Evolutionary conservation across 345 rosid genomes (phyloP).

Genomic region (Populus alba): DNA sequence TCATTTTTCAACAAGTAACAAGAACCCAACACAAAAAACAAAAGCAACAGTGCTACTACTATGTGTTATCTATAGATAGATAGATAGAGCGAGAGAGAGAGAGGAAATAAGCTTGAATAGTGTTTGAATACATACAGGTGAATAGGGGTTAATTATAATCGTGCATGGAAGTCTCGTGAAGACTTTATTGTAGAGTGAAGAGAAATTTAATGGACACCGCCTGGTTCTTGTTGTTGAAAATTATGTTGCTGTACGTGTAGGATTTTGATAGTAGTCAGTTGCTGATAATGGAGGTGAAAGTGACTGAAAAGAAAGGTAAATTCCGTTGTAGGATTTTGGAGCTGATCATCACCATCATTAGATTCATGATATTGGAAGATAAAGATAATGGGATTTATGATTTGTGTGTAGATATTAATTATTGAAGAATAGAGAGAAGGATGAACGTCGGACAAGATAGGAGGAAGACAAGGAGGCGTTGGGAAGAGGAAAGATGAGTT

Average conservation of each 20-base stretch:
- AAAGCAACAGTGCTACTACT: background rate
- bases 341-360: too few relatives aligned
- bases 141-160: background rate
- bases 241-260: too few relatives aligned
- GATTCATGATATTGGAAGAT: too few relatives aligned
- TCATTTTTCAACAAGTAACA: conserved; percentile 36
- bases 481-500: background rate
- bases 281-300: background rate
- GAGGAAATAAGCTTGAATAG: background rate
- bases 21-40: background rate
- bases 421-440: conserved; percentile 1
- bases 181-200: conserved; percentile 7
- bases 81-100: background rate
- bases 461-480: conserved; percentile 3
- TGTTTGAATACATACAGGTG: background rate
- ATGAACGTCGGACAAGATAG: conserved; percentile 12
- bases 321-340: too few relatives aligned
- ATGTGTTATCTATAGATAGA: background rate
- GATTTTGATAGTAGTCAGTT: background rate
- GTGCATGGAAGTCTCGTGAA: conserved; percentile 49
- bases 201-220: conserved; percentile 17
- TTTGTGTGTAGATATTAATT: background rate
- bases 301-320: background rate
- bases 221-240: background rate
- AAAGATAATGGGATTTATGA: too few relatives aligned